Conservation (phyloP, 371 early-diverging fungal genomes). For the Phascolomyces articulosus region DNA sequence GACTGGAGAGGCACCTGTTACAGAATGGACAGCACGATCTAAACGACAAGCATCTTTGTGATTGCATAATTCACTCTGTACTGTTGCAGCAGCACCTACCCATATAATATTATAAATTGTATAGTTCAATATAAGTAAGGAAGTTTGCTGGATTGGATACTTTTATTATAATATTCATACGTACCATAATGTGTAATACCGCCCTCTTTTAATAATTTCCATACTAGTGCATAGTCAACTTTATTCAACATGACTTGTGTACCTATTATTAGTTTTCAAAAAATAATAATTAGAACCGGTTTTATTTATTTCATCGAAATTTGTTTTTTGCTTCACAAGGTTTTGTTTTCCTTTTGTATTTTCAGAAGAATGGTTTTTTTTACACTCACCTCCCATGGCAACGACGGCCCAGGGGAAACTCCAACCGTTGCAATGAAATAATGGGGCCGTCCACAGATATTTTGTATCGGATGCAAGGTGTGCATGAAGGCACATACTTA, state of each 20-base stretch:
- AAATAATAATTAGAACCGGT: too few relatives aligned
- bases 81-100: conserved; percentile 62
- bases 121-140: too few relatives aligned
- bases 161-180: too few relatives aligned
- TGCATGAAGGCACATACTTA: conserved; percentile 57
- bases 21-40: conserved; percentile 44
- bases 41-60: conserved; percentile 53
- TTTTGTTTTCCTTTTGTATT: too few relatives aligned
- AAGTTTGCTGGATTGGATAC: too few relatives aligned
- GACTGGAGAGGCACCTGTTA: conserved; percentile 62
- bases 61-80: conserved; percentile 64
- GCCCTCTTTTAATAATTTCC: conserved; percentile 51
- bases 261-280: conserved; percentile 6
- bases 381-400: conserved; percentile 45
- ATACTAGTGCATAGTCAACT: conserved; percentile 62
- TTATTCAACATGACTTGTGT: conserved; percentile 63
- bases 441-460: conserved; percentile 65
- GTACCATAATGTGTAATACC: conserved; percentile 62
- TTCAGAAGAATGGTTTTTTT: background rate
- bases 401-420: conserved; percentile 67
- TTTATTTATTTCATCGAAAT: too few relatives aligned
- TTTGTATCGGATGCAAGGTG: conserved; percentile 46
- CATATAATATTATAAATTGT: too few relatives aligned
- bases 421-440: conserved; percentile 78
- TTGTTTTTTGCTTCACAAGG: too few relatives aligned